Conservation (phyloP, 106 monocot species). For the Xerophyta viscosa region DNA sequence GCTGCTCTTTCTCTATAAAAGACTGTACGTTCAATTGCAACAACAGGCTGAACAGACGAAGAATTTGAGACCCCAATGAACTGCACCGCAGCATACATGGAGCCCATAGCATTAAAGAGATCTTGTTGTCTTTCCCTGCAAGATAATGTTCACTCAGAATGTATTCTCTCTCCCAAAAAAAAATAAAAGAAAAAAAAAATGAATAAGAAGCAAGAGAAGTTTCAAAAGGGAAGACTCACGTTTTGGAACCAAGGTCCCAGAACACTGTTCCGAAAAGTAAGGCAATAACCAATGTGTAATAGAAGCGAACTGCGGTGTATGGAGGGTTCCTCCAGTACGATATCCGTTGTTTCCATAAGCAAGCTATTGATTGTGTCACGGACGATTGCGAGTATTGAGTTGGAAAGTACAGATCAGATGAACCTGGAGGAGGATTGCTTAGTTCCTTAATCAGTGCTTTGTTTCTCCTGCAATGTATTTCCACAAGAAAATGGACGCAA, state of each 20-base stretch:
- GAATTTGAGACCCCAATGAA: conserved; percentile 3
- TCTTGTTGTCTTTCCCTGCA: neutral
- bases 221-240: neutral
- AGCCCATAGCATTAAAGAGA: conserved; percentile 9
- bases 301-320: conserved; percentile 19
- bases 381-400: conserved; percentile 12
- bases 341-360: conserved; percentile 24
- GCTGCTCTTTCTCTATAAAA: conserved; percentile 13
- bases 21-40: conserved; percentile 4
- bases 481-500: neutral
- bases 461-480: conserved; percentile 11
- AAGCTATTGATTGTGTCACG: conserved; percentile 17
- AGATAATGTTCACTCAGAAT: neutral
- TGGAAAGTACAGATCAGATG: conserved; percentile 18
- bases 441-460: conserved; percentile 16
- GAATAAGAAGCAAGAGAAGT: no score
- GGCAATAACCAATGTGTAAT: conserved; percentile 17
- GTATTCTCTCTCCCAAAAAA: no score
- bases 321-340: conserved; percentile 34
- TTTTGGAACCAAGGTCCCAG: conserved; percentile 20
- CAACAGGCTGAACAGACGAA: conserved; percentile 5
- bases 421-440: conserved; percentile 9
- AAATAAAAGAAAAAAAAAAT: no score
- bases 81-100: neutral
- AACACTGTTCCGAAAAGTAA: conserved; percentile 26